Base-by-base conservation (phyloP, 805 yeast species). In the Ogataea nitratoaversa region DNA sequence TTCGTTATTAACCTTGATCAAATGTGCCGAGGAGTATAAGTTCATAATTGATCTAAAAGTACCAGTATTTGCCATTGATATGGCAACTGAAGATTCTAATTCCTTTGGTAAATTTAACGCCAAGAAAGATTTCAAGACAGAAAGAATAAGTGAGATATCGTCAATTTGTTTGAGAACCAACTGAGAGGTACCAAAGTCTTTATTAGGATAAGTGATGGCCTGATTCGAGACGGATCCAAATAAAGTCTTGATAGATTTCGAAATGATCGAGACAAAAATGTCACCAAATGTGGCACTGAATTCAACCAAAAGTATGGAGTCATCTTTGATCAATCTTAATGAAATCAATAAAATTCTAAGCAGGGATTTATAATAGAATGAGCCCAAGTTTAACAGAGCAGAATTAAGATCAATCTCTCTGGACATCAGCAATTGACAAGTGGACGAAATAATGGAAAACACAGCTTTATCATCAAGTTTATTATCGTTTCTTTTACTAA, bases 21-120 rank as follows among this genome's bases (percentile, higher is more conserved):
- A 60, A 49, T 84, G 85, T 0, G 93, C 74, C 41, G 79, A 74
- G 0, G 93, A 74, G 58, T 80, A 88, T 11, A 85, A 63, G 38
- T 78, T 77, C 49, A 84, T 57, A 13, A 85, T 67, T 0, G 84
- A 70, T 38, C 78, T 72, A 18, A 84, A 68, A 0, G 88, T 74
- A 2, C 82, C 88, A 18, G 74, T 67, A 13, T 74, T 79, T 24
- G 70, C 68, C 44, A 86, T 65, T 0, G 74, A 62, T 3, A 67
- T 62, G 0, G 85, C 74, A 46, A 84, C 56, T 19, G 73, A 72
- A 4, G 66, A 48, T 32, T 72, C 70, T 42, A 82, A 66, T 13
- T 69, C 67, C 1, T 62, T 48, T 0, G 82, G 68, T 2, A 78
- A 69, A 1, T 72, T 69, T 31, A 80, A 56, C 8, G 60, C 62